phyloP scores from a whole-genome alignment of 495 filamentous ascomycete genomes.

The Neurospora intermedia region DNA sequence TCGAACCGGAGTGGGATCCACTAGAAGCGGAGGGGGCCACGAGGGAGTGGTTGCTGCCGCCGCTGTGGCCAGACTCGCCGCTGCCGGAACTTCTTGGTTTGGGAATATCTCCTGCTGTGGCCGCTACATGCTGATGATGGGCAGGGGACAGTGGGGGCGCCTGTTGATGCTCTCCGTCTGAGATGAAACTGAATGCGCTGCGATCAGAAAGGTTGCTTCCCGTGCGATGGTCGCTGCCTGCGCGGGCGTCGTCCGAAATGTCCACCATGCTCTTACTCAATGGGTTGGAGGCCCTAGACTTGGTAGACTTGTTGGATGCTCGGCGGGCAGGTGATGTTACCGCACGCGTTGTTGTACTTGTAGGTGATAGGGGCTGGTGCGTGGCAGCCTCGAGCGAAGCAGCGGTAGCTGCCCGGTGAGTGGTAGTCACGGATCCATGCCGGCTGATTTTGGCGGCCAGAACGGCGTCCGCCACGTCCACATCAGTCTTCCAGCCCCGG shows the following conservation, averaged over 20 bases:
- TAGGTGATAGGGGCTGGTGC: not conserved
- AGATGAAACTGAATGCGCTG: constrained; percentile 25
- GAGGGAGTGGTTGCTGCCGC: constrained; percentile 20
- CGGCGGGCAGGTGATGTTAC: constrained; percentile 9
- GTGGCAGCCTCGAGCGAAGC: not conserved
- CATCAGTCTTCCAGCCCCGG: constrained; percentile 50
- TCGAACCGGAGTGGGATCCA: not conserved
- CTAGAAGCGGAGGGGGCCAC: not conserved
- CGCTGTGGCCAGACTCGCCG: constrained; percentile 12
- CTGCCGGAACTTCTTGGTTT: constrained; percentile 7
- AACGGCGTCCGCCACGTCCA: constrained; percentile 43
- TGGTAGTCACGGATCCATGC: constrained; percentile 9
- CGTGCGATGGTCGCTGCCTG: constrained; percentile 25
- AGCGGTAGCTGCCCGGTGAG: not conserved
- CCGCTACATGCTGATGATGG: constrained; percentile 8
- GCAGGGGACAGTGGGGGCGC: not conserved
- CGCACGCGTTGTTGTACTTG: not conserved
- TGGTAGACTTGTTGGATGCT: constrained; percentile 3
- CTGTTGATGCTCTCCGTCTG: constrained; percentile 3
- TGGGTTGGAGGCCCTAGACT: not conserved
- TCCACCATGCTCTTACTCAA: not conserved
- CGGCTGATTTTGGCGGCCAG: constrained; percentile 20
- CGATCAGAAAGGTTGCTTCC: constrained; percentile 32
- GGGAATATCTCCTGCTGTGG: constrained; percentile 12
- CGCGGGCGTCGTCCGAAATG: constrained; percentile 20